Evolutionary conservation across 768 basidiomycete species (phyloP).

Genomic region (Rhizopogon sp.): DNA sequence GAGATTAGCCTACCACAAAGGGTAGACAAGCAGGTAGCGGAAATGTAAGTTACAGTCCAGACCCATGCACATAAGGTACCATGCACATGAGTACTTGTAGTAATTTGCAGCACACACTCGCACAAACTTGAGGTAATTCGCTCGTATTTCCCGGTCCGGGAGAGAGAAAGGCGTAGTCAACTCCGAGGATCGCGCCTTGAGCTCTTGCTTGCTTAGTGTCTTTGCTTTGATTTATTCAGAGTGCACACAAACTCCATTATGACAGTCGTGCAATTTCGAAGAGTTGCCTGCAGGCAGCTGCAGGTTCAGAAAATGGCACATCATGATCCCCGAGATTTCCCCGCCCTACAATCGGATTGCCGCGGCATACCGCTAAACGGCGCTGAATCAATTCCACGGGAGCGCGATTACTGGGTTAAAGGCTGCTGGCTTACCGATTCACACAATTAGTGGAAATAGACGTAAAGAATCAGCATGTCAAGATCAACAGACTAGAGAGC

Average conservation of each 20-base stretch:
- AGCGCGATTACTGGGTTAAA: neutral
- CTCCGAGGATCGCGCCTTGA: neutral
- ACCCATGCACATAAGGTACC: too few species aligned
- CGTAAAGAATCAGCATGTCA: neutral
- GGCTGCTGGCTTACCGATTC: neutral
- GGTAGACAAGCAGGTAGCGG: constrained; percentile 1
- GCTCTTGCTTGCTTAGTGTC: neutral
- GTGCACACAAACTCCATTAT: neutral
- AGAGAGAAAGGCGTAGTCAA: neutral
- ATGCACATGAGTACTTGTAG: too few species aligned
- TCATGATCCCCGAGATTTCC: neutral
- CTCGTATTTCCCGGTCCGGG: neutral
- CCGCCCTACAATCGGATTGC: neutral
- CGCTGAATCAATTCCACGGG: neutral
- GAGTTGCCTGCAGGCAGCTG: neutral
- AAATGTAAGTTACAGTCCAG: neutral
- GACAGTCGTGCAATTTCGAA: neutral
- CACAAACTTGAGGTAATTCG: neutral
- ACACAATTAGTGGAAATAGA: neutral
- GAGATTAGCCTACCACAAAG: constrained; percentile 3
- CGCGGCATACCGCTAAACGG: too few species aligned
- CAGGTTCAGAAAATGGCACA: neutral
- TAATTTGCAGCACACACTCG: neutral
- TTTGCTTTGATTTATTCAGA: too few species aligned
- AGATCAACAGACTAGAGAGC: neutral